Evolutionary conservation across 768 basidiomycete genomes (phyloP), one percentile per base, ranked within the genome.

Genomic region (Filobasidium floriforme): DNA sequence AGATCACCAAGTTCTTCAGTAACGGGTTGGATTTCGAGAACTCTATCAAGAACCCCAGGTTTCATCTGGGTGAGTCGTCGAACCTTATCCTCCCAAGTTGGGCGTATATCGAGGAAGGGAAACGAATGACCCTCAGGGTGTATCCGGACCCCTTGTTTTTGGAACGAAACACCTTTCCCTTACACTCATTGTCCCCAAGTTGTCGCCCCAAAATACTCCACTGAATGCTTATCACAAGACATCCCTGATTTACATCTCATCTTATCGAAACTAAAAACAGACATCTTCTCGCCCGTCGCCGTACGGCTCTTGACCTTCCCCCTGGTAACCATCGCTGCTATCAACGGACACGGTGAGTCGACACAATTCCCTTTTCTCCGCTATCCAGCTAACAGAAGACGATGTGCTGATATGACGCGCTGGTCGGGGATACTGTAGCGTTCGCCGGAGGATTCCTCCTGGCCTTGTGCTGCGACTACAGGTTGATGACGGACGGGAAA

Each of bases 391-490:
- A 9, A 37, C 32, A 37, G n/a, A n/a, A n/a, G n/a, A n/a, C n/a
- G 28, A n/a, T 60, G 15, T 57, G 19, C 26, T n/a, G 40, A 22
- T 14, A 59, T 6, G 15, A 14, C 24, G 10, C 37, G 60, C 43
- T 59, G 18, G 32, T 41, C 32, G 9, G 14, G 41, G 7, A 52
- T 62, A n/a, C 18, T 0, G 29, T 37, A 77, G 88, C 87, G 69
- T 94, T 88, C 77, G 93, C 91, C 5, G 92, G 83, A 12, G 91
- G 85, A 15, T 84, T 90, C 73, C 85, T 90, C 77, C 79, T 93
- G 15, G 83, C 90, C 1, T 78, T 96, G 59, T 84, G 83, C 3
- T 93, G 90, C 75, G 92, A 96, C 77, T 92, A 89, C 79, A 85
- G 92, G 46, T 83, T 94, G 63, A 92, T 93, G 87, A 89, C 86